Percentiles rank a stretch among this genome's conserved stretches.
Conservation (phyloP, 495 filamentous ascomycete species). For the Amniculicola lignicola region DNA sequence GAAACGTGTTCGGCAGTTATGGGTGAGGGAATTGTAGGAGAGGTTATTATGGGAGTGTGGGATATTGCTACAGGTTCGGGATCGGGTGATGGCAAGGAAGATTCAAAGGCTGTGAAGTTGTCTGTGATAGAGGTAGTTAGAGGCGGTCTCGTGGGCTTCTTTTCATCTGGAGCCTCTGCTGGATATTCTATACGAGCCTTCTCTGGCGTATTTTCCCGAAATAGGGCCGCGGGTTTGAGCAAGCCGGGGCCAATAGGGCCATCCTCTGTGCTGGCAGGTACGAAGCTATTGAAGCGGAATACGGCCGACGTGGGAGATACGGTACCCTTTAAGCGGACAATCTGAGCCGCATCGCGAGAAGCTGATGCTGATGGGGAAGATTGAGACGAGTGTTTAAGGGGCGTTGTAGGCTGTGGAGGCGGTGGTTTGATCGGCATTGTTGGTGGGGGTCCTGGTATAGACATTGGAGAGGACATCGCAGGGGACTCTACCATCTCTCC, state of each 20-base stretch:
- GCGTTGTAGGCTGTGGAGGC: slow-evolving; percentile 15
- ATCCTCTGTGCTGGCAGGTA: neutral
- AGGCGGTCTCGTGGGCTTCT: neutral
- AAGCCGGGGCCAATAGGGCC: slow-evolving; percentile 22
- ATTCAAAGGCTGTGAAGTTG: slow-evolving; percentile 12
- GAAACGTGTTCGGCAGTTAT: neutral
- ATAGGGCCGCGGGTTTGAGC: neutral
- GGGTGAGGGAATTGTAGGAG: neutral
- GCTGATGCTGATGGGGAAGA: too few relatives aligned
- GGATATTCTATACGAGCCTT: neutral
- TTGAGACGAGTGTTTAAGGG: neutral
- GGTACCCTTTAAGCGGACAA: slow-evolving; percentile 18
- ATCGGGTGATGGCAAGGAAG: neutral
- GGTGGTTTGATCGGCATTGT: neutral
- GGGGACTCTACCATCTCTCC: slow-evolving; percentile 44
- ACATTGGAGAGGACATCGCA: neutral
- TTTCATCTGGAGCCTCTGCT: neutral
- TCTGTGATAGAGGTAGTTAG: neutral
- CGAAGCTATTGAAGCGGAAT: slow-evolving; percentile 16
- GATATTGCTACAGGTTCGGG: neutral
- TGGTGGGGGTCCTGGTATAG: neutral
- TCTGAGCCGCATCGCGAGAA: slow-evolving; percentile 11
- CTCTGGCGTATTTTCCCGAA: neutral
- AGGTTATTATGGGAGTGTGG: neutral
- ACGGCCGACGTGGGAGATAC: slow-evolving; percentile 22